Conservation (phyloP, 306 rosid species). For the Ormosia emarginata region DNA sequence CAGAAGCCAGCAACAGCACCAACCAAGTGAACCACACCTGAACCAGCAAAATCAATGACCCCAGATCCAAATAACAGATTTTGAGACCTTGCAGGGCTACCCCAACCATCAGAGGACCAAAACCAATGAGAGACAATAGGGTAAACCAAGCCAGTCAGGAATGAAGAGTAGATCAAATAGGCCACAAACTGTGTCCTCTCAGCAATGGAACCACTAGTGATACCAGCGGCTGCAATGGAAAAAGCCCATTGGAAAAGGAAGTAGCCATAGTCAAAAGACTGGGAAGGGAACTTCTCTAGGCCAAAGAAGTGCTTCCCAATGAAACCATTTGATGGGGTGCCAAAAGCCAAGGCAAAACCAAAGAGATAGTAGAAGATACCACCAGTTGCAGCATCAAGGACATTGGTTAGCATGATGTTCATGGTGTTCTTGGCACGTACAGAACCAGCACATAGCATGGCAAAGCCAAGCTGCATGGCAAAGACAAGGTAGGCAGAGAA, state of each 20-base stretch:
- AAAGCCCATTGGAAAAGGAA: conserved; percentile 54
- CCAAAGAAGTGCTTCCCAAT: conserved; percentile 42
- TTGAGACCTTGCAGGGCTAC: conserved; percentile 26
- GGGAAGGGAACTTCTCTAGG: conserved; percentile 30
- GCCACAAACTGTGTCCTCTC: conserved; percentile 45
- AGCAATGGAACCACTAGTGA: conserved; percentile 53
- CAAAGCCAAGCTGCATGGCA: conserved; percentile 59
- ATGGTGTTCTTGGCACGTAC: conserved; percentile 53
- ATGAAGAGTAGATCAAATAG: conserved; percentile 48
- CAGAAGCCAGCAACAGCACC: conserved; percentile 58
- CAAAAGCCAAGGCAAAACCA: conserved; percentile 49
- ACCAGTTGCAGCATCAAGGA: conserved; percentile 51
- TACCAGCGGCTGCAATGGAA: conserved; percentile 55
- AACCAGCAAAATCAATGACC: conserved; percentile 59
- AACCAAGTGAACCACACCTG: conserved; percentile 59
- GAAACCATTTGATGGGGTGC: conserved; percentile 41
- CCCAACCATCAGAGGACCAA: conserved; percentile 60
- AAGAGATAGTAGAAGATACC: conserved; percentile 41
- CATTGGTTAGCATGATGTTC: conserved; percentile 60
- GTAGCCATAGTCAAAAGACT: conserved; percentile 27
- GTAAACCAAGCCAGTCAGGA: conserved; percentile 48
- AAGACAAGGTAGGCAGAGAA: conserved; percentile 52
- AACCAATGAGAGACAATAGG: conserved; percentile 57
- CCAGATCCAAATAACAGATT: conserved; percentile 46
- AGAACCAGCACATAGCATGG: conserved; percentile 57